Percentiles rank a stretch among this genome's conserved stretches.
Conservation (phyloP, 495 filamentous ascomycete genomes). For the Penicillium goetzii region DNA sequence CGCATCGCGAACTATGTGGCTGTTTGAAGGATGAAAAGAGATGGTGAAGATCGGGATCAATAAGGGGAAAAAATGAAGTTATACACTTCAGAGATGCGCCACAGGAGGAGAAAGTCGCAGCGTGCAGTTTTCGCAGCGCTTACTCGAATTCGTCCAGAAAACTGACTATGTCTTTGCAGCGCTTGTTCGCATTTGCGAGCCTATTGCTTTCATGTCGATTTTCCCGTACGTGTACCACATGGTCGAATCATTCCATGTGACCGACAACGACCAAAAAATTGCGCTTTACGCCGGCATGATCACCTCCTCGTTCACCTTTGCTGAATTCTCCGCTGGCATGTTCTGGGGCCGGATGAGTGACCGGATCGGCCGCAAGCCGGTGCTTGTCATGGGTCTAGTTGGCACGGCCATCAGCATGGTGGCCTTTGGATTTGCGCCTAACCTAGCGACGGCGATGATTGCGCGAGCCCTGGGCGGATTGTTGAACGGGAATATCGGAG, state of each 20-base stretch:
- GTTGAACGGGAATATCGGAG: conserved; percentile 94
- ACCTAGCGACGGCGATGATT: conserved; percentile 78
- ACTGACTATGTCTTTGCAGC: conserved; percentile 60
- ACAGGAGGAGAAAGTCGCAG: neutral
- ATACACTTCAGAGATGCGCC: neutral
- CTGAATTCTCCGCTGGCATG: conserved; percentile 87
- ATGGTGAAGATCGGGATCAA: neutral
- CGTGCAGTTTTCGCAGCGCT: neutral
- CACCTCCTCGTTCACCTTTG: conserved; percentile 93
- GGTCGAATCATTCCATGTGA: conserved; percentile 88
- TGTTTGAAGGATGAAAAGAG: conserved; percentile 2
- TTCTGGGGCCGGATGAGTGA: conserved; percentile 95
- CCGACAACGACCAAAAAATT: conserved; percentile 75
- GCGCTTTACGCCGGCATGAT: conserved; percentile 95
- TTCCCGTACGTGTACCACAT: conserved; percentile 99
- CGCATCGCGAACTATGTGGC: conserved; percentile 29
- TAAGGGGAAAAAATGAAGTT: no score
- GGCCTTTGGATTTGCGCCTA: conserved; percentile 88
- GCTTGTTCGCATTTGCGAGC: conserved; percentile 93
- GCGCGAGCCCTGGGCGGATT: conserved; percentile 88
- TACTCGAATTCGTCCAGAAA: neutral
- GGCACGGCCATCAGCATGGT: conserved; percentile 94
- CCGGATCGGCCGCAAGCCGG: conserved; percentile 87
- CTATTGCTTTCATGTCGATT: conserved; percentile 99
- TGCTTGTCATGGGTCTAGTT: conserved; percentile 81